phyloP scores from a whole-genome alignment of 192 early-diverging fungal genomes.

The Piromyces finnis region DNA sequence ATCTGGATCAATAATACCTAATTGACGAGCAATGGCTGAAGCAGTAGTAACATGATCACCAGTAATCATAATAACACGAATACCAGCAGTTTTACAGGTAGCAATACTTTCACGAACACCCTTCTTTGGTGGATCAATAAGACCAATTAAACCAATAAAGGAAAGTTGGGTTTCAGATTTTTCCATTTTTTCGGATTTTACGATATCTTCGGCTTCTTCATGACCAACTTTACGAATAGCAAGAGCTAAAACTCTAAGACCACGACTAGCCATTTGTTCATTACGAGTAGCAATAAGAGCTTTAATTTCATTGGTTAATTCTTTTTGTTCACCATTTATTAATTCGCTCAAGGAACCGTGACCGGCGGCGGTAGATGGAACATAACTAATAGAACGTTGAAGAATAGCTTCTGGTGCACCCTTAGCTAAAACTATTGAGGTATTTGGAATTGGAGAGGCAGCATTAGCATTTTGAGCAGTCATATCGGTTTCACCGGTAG shows the following conservation, averaged over 20 bases:
- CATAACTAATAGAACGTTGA: constrained; percentile 39
- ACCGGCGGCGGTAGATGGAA: constrained; percentile 8
- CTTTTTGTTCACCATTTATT: neutral
- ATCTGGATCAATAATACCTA: constrained; percentile 59
- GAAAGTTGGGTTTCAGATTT: constrained; percentile 55
- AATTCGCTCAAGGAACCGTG: constrained; percentile 4
- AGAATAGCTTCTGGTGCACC: constrained; percentile 87
- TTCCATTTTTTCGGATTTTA: constrained; percentile 10
- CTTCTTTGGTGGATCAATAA: constrained; percentile 78
- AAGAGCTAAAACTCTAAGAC: constrained; percentile 76
- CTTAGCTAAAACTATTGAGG: constrained; percentile 53
- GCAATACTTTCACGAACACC: constrained; percentile 67
- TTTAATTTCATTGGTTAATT: constrained; percentile 3
- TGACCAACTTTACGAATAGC: constrained; percentile 45
- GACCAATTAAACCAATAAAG: constrained; percentile 79
- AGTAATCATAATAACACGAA: constrained; percentile 94
- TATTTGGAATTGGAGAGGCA: neutral
- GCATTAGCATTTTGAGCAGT: neutral
- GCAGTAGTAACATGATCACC: constrained; percentile 92
- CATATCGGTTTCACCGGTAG: neutral
- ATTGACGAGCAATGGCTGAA: constrained; percentile 70
- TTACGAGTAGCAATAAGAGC: constrained; percentile 9
- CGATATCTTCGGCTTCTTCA: constrained; percentile 28
- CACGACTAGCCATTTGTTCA: constrained; percentile 59
- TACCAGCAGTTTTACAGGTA: constrained; percentile 77